Evolutionary conservation across 495 filamentous ascomycete species (phyloP).

Genomic region (Penicillium turbatum): DNA sequence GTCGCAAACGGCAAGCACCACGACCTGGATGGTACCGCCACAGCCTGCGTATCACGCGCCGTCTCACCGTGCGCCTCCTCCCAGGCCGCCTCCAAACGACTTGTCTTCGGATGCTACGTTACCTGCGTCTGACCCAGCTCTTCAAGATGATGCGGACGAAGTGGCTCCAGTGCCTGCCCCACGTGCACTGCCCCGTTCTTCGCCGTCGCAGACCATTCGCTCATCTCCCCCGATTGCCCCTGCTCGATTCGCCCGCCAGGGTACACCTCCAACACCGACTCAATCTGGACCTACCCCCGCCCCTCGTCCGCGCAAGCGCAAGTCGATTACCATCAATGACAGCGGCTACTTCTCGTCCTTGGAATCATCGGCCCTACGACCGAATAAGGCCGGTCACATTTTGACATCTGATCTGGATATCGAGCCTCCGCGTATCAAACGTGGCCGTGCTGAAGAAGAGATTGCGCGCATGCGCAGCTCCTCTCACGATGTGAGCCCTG

Average conservation of each 20-base stretch:
- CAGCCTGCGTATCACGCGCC: slow-evolving; percentile 23
- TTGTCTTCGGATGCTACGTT: slow-evolving; percentile 95
- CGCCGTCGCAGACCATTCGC: slow-evolving; percentile 61
- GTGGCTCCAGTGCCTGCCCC: slow-evolving; percentile 29
- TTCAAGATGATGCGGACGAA: slow-evolving; percentile 61
- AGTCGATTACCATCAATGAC: slow-evolving; percentile 76
- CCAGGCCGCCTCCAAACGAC: slow-evolving; percentile 43
- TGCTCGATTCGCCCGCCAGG: slow-evolving; percentile 56
- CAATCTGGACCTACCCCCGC: slow-evolving; percentile 51
- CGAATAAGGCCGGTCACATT: slow-evolving; percentile 55
- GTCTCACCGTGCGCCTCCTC: slow-evolving; percentile 6
- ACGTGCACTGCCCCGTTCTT: slow-evolving; percentile 47
- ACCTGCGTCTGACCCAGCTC: slow-evolving; percentile 72
- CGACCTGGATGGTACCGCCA: slow-evolving; percentile 41
- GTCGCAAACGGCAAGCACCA: slow-evolving; percentile 29
- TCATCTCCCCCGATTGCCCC: slow-evolving; percentile 86
- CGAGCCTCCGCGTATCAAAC: slow-evolving; percentile 73
- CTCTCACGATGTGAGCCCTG: slow-evolving; percentile 83
- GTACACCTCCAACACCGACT: slow-evolving; percentile 69
- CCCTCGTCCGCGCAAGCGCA: slow-evolving; percentile 63
- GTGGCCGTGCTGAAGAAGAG: slow-evolving; percentile 90
- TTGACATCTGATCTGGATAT: slow-evolving; percentile 67
- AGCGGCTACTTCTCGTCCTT: slow-evolving; percentile 97
- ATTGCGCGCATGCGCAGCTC: slow-evolving; percentile 91
- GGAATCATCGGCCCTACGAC: slow-evolving; percentile 86